Evolutionary conservation across 345 rosid species (phyloP), one percentile per base, ranked within the genome.

Genomic region (Carallia brachiata): DNA sequence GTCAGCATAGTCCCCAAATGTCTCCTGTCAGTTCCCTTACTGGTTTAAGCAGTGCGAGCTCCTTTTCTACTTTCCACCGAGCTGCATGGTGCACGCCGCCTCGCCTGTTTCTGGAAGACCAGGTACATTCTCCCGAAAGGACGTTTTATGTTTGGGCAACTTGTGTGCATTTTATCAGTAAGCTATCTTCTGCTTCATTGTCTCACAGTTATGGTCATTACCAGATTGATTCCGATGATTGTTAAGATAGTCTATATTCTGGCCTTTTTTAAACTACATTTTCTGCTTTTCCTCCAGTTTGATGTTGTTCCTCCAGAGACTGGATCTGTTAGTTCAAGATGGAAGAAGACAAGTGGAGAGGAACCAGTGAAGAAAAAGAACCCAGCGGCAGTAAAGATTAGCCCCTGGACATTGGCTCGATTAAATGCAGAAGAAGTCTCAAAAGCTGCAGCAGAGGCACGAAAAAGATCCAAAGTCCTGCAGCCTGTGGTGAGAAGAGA

Each of bases 11-110:
- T 83, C 89, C 93, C 13, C 98, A 89, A 67, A 95, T 92, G 98
- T 92, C 98, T 61, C 92, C 89, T 64, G 93, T 89, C 61, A 95
- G 99, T 79, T 92, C 99, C 4, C 84, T 95, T 58, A 95, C 98
- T 63, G 99, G 97, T 72, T 75, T 90, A 63, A 95, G 99, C 84
- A 95, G 97, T 79, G 96, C 96, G 50, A 95, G 97, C 81, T 95
- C 99, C 65, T 90, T 92, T 76, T 82, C 89, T n/a, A 90, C 98
- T 54, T 92, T 92, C 84, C 98, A 87, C 61, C 85, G 97, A 16
- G 97, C 91, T 56, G 97, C 98, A n/a, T 92, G 99, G 99, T 95
- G 99, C 78, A 92, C 99, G 37, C 99, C 99, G 4, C 99, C 97
- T 0, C 89, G 94, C 16, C 79, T 90, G 65, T 92, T 95, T 81